These are phyloP conservation scores for Leccinum longicurvipes DNA, from an alignment of 768 basidiomycete genomes.

Conservation along the genomic window DNA sequence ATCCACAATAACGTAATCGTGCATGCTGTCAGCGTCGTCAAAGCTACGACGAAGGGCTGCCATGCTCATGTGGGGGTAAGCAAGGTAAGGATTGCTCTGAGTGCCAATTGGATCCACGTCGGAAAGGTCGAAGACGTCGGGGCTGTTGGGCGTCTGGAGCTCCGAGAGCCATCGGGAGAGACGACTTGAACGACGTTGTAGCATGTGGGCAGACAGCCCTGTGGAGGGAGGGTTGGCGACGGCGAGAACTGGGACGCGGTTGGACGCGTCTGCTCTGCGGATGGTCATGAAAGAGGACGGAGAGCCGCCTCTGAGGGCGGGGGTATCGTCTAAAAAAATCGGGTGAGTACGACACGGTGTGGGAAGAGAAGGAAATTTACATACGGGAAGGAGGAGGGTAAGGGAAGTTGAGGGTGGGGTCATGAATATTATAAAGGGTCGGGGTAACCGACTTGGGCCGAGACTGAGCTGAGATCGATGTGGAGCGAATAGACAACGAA, in stretches of 20 bases:
- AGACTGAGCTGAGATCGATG: conserved; percentile 11
- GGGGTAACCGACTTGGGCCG: conserved; percentile 12
- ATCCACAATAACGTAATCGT: conserved; percentile 43
- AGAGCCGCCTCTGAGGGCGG: conserved; percentile 17
- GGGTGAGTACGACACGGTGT: conserved; percentile 35
- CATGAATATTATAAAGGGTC: conserved; percentile 19
- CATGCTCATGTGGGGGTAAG: conserved; percentile 36
- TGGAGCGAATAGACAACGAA: conserved; percentile 16
- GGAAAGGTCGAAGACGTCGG: conserved; percentile 18
- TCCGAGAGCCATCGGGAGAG: conserved; percentile 46
- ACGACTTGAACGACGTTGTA: conserved; percentile 38
- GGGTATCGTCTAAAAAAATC: conserved; percentile 18
- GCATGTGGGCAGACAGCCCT: not conserved
- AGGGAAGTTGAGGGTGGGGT: conserved; percentile 1
- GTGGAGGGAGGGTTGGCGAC: conserved; percentile 12
- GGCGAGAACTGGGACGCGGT: conserved; percentile 6
- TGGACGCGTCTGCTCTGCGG: conserved; percentile 26
- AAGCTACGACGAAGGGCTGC: conserved; percentile 25
- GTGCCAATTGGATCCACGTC: conserved; percentile 28
- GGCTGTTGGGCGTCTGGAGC: conserved; percentile 27
- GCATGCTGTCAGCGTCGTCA: conserved; percentile 35
- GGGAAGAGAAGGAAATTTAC: conserved; percentile 17
- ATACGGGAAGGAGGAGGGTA: conserved; percentile 15
- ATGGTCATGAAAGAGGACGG: conserved; percentile 31
- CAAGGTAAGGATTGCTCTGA: conserved; percentile 38